phyloP scores from a whole-genome alignment of 2,329 filamentous ascomycete genomes.

The Nemania sp. region DNA sequence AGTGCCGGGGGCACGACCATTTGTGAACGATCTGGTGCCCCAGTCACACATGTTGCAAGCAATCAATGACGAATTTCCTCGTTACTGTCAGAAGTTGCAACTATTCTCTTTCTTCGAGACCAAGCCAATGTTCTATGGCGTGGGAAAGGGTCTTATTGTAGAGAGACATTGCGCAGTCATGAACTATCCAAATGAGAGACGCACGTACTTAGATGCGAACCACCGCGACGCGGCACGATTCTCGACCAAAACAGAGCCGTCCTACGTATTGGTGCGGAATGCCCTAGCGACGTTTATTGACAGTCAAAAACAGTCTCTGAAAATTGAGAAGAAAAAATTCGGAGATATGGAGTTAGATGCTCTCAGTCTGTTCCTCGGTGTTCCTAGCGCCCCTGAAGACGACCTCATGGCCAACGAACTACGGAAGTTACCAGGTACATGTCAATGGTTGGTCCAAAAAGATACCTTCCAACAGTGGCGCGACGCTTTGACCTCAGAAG shows the following conservation, averaged over 20 bases:
- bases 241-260: slow-evolving; percentile 28
- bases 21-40: slow-evolving; percentile 37
- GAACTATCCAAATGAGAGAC: slow-evolving; percentile 36
- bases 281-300: slow-evolving; percentile 26
- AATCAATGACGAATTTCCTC: slow-evolving; percentile 44
- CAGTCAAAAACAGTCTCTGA: not conserved
- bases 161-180: slow-evolving; percentile 39
- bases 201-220: slow-evolving; percentile 36
- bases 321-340: not conserved
- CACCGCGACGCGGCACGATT: slow-evolving; percentile 39
- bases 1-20: slow-evolving; percentile 31
- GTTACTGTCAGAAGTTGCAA: slow-evolving; percentile 26
- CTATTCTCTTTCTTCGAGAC: slow-evolving; percentile 43
- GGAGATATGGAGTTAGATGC: not conserved
- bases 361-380: not conserved
- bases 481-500: slow-evolving; percentile 2
- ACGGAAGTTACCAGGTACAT: slow-evolving; percentile 9
- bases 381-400: slow-evolving; percentile 1
- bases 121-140: slow-evolving; percentile 26
- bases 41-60: slow-evolving; percentile 35
- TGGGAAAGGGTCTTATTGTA: slow-evolving; percentile 28
- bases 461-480: slow-evolving; percentile 18
- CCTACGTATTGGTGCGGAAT: slow-evolving; percentile 36
- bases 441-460: slow-evolving; percentile 15
- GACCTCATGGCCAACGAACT: slow-evolving; percentile 1